Evolutionary conservation across 1,284 basidiomycete genomes (phyloP), one percentile per base, ranked within the genome.

Genomic region (Ceratobasidium sp.): DNA sequence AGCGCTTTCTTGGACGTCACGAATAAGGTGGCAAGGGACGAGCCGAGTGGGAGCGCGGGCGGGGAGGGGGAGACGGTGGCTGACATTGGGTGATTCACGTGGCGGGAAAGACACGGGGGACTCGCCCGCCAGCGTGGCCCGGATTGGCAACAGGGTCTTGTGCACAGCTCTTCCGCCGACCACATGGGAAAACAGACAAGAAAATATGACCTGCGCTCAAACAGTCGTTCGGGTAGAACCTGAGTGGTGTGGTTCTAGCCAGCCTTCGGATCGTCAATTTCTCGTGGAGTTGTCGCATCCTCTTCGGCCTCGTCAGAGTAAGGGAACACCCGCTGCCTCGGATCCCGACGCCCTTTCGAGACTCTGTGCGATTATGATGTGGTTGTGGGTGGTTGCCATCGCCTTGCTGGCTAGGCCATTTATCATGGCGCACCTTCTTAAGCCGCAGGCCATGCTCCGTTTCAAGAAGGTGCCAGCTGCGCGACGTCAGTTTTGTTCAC

Each of bases 1-100:
- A 93, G 85, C 0, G 91, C 92, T 78, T 91, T 91, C 85, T 92
- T 91, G 0, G 92, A 92, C 78, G 92, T 89, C 0, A 90, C 81
- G 8, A 92, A 90, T 9, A 93, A 86, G n/a, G 90, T 88, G 46
- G 91, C 86, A 27, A 93, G 86, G 76, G 56, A 61, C 22, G 68
- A 31, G 19, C 53, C 66, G 29, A 39, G 43, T 37, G 53, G 34
- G 31, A 53, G 53, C 9, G 41, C 51, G 31, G 64, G 64, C n/a
- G 64, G 51, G 34, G 64, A 51, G 34, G 64, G 64, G 37, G 51
- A 31, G 31, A 51, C 31, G 31, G 56, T 72, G 68, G 68, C 56
- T 59, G 68, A 54, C 68, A 72, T 72, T 61, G 54, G 5, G 39
- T 29, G 68, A 72, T 72, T 72, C 68, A 72, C 68, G 68, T 72